Percentiles rank a stretch among this genome's conserved stretches.
These are phyloP conservation scores for Fonsecaea monophora DNA, from an alignment of 2,329 filamentous ascomycete species.

Conservation along the genomic window DNA sequence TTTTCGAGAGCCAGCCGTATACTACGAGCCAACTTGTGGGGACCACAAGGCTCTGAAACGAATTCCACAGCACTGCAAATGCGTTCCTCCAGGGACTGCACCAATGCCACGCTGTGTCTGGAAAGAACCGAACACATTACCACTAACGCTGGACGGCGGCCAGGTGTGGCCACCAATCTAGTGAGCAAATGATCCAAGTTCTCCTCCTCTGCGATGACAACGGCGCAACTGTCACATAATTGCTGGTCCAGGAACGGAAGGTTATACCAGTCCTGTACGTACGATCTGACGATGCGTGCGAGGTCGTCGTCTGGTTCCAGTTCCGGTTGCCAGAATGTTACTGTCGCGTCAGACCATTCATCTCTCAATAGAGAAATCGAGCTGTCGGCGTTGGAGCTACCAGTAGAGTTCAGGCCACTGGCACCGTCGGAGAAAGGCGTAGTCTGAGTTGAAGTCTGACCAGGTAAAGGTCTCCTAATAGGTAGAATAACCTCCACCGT, in stretches of 20 bases:
- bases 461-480: conserved; percentile 28
- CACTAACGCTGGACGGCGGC: conserved; percentile 22
- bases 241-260: conserved; percentile 24
- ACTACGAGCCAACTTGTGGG: conserved; percentile 31
- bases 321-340: conserved; percentile 23
- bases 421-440: conserved; percentile 27
- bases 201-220: conserved; percentile 31
- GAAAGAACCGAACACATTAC: conserved; percentile 29
- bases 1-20: conserved; percentile 29
- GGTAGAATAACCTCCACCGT: conserved; percentile 31
- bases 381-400: conserved; percentile 23
- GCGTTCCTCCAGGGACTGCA: conserved; percentile 26
- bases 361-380: conserved; percentile 17
- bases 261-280: conserved; percentile 29
- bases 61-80: conserved; percentile 30
- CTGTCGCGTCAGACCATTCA: conserved; percentile 15
- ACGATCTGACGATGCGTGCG: conserved; percentile 17
- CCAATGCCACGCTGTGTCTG: conserved; percentile 27
- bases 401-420: conserved; percentile 20
- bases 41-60: conserved; percentile 31
- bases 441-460: conserved; percentile 26
- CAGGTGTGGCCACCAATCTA: conserved; percentile 14
- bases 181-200: conserved; percentile 25
- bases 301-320: conserved; percentile 13
- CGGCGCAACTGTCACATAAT: conserved; percentile 19